These are phyloP conservation scores for Ailanthus altissimus DNA, from an alignment of 345 rosid genomes.

Conservation along the genomic window DNA sequence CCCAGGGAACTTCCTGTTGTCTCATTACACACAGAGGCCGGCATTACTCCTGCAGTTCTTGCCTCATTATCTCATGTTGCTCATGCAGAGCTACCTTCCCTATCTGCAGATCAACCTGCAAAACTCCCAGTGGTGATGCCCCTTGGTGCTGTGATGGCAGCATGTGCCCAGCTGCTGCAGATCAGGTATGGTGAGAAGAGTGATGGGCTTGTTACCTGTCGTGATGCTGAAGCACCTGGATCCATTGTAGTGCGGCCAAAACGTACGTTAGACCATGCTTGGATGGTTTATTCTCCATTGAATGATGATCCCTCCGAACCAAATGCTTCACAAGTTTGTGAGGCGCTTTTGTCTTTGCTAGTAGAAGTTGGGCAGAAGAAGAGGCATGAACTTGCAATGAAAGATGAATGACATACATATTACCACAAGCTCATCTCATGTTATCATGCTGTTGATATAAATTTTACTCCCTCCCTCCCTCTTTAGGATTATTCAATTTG, in stretches of 20 bases:
- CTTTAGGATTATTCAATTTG: neutral
- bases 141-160: constrained; percentile 96
- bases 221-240: constrained; percentile 97
- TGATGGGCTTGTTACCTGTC: constrained; percentile 82
- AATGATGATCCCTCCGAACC: constrained; percentile 67
- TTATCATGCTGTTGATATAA: neutral
- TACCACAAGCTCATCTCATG: neutral
- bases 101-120: constrained; percentile 51
- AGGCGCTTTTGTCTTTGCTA: constrained; percentile 81
- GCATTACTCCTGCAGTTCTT: constrained; percentile 74
- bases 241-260: constrained; percentile 79
- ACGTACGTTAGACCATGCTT: constrained; percentile 86
- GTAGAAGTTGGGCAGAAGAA: constrained; percentile 70
- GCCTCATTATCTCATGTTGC: constrained; percentile 86
- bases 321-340: constrained; percentile 87
- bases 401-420: constrained; percentile 26
- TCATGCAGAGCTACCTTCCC: constrained; percentile 79
- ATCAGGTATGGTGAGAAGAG: constrained; percentile 85
- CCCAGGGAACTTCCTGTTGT: constrained; percentile 82
- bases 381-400: constrained; percentile 36
- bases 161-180: constrained; percentile 88
- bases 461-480: no score
- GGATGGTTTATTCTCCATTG: constrained; percentile 96
- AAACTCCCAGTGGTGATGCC: constrained; percentile 87
- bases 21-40: constrained; percentile 90